Conservation (phyloP, 768 basidiomycete genomes). For the Hemileccinum rubropunctum region DNA sequence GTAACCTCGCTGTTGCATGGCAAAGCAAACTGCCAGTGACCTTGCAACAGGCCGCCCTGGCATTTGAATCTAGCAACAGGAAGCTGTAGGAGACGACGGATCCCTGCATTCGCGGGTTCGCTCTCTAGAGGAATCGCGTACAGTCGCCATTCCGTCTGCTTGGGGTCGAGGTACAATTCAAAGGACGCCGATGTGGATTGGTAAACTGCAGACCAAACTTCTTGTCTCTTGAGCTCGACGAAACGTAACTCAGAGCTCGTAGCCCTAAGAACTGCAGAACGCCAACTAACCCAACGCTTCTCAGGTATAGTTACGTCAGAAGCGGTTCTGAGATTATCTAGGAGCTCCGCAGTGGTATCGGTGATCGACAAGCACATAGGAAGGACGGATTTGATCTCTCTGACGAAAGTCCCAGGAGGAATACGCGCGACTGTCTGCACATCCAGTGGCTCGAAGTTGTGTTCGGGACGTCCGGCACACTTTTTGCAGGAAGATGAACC, state of each 20-base stretch:
- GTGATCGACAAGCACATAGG: constrained; percentile 81
- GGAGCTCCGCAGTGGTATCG: constrained; percentile 45
- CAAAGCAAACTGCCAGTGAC: constrained; percentile 79
- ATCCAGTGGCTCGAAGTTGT: constrained; percentile 64
- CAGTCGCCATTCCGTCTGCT: constrained; percentile 83
- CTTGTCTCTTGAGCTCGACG: constrained; percentile 81
- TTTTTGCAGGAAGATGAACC: constrained; percentile 75
- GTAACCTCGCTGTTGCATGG: constrained; percentile 55
- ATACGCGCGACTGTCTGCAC: constrained; percentile 53
- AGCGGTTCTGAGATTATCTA: constrained; percentile 48
- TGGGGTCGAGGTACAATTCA: constrained; percentile 73
- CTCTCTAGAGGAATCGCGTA: constrained; percentile 65
- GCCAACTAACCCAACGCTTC: constrained; percentile 69
- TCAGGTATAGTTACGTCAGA: constrained; percentile 44
- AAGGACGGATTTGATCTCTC: constrained; percentile 70
- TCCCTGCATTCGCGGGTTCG: constrained; percentile 76
- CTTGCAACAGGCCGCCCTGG: constrained; percentile 53
- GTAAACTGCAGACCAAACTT: constrained; percentile 82
- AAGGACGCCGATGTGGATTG: constrained; percentile 67
- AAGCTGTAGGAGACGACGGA: constrained; percentile 66
- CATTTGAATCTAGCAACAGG: constrained; percentile 79
- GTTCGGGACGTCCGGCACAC: constrained; percentile 90
- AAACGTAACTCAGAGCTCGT: constrained; percentile 70
- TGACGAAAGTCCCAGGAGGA: constrained; percentile 70
- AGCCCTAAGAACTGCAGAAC: constrained; percentile 59